These are phyloP conservation scores for Trypanosoma melophagium DNA, from an alignment of 208 protist genomes.

Conservation along the genomic window DNA sequence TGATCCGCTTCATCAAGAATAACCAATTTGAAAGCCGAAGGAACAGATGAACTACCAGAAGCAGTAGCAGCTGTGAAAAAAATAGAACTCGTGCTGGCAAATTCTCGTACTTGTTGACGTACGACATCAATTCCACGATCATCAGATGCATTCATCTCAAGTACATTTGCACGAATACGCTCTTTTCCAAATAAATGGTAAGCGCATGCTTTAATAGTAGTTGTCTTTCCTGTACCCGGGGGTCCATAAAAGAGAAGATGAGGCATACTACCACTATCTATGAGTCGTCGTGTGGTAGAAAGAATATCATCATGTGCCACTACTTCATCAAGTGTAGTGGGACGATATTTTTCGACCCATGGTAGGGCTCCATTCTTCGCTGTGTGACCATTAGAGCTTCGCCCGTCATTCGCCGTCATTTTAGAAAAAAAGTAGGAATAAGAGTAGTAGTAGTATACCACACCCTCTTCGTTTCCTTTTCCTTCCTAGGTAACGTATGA, in stretches of 20 bases:
- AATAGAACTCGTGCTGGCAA: slow-evolving; percentile 96
- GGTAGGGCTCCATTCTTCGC: slow-evolving; percentile 44
- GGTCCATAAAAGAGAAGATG: slow-evolving; percentile 99
- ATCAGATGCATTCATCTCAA: slow-evolving; percentile 99
- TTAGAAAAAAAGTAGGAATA: slow-evolving; percentile 19
- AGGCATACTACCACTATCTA: slow-evolving; percentile 93
- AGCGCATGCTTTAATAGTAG: slow-evolving; percentile 87
- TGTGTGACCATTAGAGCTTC: slow-evolving; percentile 17
- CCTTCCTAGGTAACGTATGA: too few relatives aligned
- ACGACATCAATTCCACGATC: slow-evolving; percentile 99
- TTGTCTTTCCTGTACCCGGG: slow-evolving; percentile 92
- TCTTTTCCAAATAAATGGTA: slow-evolving; percentile 93
- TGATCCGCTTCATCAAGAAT: slow-evolving; percentile 99
- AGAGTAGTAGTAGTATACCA: not conserved
- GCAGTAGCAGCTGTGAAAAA: slow-evolving; percentile 59
- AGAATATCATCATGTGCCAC: slow-evolving; percentile 94
- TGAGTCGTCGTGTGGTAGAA: slow-evolving; percentile 87
- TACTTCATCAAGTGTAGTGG: slow-evolving; percentile 84
- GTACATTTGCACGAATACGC: slow-evolving; percentile 78
- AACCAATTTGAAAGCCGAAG: slow-evolving; percentile 95
- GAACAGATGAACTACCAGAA: slow-evolving; percentile 5
- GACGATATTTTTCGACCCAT: slow-evolving; percentile 97
- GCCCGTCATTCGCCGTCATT: slow-evolving; percentile 18
- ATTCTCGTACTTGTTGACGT: slow-evolving; percentile 97
- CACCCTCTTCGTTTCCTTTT: too few relatives aligned